These are phyloP conservation scores for Candida chauliodis DNA, from an alignment of 805 yeast species.

Conservation along the genomic window DNA sequence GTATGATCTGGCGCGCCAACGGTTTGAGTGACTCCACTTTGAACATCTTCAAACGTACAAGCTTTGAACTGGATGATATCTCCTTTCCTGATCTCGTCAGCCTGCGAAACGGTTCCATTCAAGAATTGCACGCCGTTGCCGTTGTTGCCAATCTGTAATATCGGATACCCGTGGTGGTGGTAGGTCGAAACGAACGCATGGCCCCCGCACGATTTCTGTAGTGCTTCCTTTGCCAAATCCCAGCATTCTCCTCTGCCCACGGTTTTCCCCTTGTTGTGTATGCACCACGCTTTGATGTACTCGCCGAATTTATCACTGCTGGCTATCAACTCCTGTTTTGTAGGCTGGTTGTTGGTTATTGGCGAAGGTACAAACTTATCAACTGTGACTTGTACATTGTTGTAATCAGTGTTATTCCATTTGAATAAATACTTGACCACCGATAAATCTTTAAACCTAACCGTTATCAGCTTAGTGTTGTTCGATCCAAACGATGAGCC, in stretches of 20 bases:
- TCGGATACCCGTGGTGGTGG: constrained; percentile 45
- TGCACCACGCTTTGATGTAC: constrained; percentile 54
- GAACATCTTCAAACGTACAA: constrained; percentile 39
- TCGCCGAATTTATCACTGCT: constrained; percentile 44
- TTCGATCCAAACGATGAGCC: constrained; percentile 12
- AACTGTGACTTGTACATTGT: constrained; percentile 22
- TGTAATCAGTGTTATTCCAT: constrained; percentile 34
- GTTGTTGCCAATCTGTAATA: constrained; percentile 25
- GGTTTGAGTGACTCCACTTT: constrained; percentile 30
- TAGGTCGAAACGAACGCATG: constrained; percentile 54
- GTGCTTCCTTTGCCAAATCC: constrained; percentile 56
- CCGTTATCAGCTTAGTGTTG: constrained; percentile 25
- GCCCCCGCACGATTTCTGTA: constrained; percentile 52
- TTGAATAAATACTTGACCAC: constrained; percentile 28
- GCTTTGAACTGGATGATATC: constrained; percentile 50
- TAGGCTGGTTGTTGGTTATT: constrained; percentile 22
- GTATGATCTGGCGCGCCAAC: constrained; percentile 58
- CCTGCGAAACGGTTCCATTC: constrained; percentile 14
- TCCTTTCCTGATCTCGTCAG: constrained; percentile 49
- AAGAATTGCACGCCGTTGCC: constrained; percentile 14
- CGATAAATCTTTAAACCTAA: constrained; percentile 43
- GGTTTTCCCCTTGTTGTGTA: constrained; percentile 40
- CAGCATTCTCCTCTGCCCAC: constrained; percentile 62
- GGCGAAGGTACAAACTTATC: constrained; percentile 45
- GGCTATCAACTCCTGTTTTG: constrained; percentile 25